Conservation (phyloP, 2,329 filamentous ascomycete species). For the Madurella mycetomatis region DNA sequence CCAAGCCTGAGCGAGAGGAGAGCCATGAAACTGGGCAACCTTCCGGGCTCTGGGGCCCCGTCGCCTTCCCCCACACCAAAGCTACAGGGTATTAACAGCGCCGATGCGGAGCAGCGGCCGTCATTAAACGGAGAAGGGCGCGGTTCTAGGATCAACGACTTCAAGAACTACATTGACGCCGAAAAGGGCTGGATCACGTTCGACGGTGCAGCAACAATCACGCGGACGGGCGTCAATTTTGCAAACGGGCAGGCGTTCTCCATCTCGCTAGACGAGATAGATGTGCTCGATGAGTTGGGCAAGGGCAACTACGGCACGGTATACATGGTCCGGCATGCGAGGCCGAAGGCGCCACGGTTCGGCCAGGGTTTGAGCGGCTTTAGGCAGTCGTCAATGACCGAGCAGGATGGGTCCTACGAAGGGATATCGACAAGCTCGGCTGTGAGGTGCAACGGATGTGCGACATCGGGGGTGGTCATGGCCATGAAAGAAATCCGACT, state of each 20-base stretch:
- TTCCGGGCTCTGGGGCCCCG: conserved; percentile 36
- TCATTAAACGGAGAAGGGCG: conserved; percentile 34
- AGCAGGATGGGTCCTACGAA: conserved; percentile 28
- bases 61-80: conserved; percentile 37
- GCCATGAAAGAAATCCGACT: conserved; percentile 98
- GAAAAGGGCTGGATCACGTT: conserved; percentile 90
- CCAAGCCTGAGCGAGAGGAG: conserved; percentile 65
- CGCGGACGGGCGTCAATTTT: conserved; percentile 87
- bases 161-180: conserved; percentile 79
- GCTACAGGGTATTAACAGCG: conserved; percentile 38
- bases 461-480: conserved; percentile 76
- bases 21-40: conserved; percentile 52
- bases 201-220: conserved; percentile 86
- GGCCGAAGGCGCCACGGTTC: conserved; percentile 55
- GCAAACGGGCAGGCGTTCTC: conserved; percentile 82
- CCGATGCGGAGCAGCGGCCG: conserved; percentile 22
- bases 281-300: conserved; percentile 86
- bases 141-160: conserved; percentile 53
- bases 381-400: conserved; percentile 38
- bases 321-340: conserved; percentile 88
- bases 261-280: conserved; percentile 93
- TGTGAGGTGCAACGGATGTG: conserved; percentile 28
- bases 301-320: conserved; percentile 99
- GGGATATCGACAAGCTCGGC: conserved; percentile 29
- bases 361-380: conserved; percentile 52